Base-by-base conservation (phyloP, 73 alveolate species). In the Symbiodinium pilosum region DNA sequence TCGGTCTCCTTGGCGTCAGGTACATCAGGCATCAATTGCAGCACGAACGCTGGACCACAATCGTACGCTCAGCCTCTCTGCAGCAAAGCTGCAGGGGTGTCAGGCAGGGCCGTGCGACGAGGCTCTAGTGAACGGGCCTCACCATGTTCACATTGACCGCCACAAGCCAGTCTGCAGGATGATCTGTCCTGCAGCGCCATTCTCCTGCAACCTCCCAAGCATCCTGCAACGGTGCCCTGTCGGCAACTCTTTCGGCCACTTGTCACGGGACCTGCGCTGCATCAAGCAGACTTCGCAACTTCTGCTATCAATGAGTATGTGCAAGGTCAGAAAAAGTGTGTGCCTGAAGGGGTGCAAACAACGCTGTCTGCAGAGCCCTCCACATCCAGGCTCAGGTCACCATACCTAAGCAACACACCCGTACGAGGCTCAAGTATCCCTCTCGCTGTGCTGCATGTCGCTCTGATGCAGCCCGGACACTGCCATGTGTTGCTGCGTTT, bases 401-500 rank as follows among this genome's bases (percentile, higher is more conserved):
- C 81, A n/a, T 64, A 38, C 81, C 81, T 64, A 38, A 30, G 38
- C 59, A 47, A 6, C 14, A 47, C 6, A 47, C 14, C 14, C 14
- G 14, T 14, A 47, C 59, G 14, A 47, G 59, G 59, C 59, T 9
- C 59, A 47, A 6, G 6, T 14, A 47, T 14, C 59, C 14, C 59
- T 47, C 59, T 14, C 59, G 59, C 59, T n/a, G n/a, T n/a, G n/a
- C n/a, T n/a, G n/a, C n/a, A n/a, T n/a, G n/a, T n/a, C n/a, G 14
- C 59, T 9, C 30, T 11, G 81, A 9, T 64, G 81, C 81, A 64
- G 44, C 75, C 95, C 24, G 69, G 47, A 71, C 38, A 77, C 86
- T 75, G 86, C 95, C 95, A 89, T 20, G 95, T 89, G 71, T 89
- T 89, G 95, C 87, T 84, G 18, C 95, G 95, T 44, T 89, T 89